These are phyloP conservation scores for Mrakia blollopis DNA, from an alignment of 768 basidiomycete genomes.

Conservation along the genomic window DNA sequence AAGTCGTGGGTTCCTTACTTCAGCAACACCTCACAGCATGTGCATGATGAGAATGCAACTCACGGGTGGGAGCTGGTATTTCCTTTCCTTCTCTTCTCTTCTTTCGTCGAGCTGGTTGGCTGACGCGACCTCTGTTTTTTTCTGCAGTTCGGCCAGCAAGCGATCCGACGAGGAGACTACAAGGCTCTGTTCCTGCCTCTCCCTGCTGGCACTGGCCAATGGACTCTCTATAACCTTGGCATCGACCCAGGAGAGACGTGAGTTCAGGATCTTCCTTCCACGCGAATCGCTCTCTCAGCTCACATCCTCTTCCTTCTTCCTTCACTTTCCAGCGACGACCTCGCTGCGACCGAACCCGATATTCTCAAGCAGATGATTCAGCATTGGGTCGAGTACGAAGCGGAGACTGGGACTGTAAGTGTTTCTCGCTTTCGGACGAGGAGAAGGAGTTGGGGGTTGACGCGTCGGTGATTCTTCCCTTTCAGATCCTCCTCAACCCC, in stretches of 20 bases:
- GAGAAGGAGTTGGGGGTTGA: not conserved
- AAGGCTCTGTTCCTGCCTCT: constrained; percentile 5
- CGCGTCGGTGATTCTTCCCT: not conserved
- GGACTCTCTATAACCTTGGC: constrained; percentile 7
- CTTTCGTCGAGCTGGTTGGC: not conserved
- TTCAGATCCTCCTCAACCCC: not conserved
- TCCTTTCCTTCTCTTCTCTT: not conserved
- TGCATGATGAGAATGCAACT: constrained; percentile 37
- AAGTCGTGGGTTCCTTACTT: constrained; percentile 37
- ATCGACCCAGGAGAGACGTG: constrained; percentile 12
- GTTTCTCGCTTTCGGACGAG: not conserved
- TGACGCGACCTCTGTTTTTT: not conserved
- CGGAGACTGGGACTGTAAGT: constrained; percentile 9
- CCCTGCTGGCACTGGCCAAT: not conserved
- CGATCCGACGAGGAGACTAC: constrained; percentile 8
- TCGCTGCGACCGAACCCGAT: constrained; percentile 1
- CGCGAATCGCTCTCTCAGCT: not conserved
- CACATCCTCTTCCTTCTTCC: not conserved
- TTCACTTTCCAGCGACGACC: not conserved
- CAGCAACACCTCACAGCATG: constrained; percentile 19
- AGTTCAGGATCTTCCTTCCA: not conserved
- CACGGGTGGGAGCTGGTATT: constrained; percentile 38
- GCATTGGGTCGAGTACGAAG: constrained; percentile 22
- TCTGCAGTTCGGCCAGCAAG: constrained; percentile 14
- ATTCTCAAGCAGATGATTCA: constrained; percentile 20